phyloP scores from a whole-genome alignment of 2,329 filamentous ascomycete species.

The Pseudogymnoascus sp. region DNA sequence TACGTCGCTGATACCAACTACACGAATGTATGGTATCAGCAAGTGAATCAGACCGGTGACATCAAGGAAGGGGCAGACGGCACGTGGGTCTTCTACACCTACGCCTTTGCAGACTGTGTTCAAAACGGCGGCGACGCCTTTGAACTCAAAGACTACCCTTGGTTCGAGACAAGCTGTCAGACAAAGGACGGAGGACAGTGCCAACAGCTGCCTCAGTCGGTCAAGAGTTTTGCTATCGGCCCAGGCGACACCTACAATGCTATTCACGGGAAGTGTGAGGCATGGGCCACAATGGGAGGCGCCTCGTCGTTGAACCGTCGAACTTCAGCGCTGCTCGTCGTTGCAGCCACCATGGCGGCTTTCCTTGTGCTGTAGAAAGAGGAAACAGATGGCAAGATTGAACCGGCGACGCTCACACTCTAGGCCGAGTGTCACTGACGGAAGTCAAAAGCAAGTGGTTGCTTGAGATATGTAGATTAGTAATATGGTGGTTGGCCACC shows the following conservation, averaged over 20 bases:
- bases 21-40: background rate
- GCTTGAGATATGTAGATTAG: no score
- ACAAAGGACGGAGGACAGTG: background rate
- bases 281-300: background rate
- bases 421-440: no score
- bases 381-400: background rate
- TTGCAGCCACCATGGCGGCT: background rate
- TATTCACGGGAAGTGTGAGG: background rate
- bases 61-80: background rate
- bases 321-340: background rate
- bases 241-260: background rate
- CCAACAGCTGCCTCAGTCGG: background rate
- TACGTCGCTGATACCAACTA: background rate
- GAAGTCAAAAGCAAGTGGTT: no score
- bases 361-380: background rate
- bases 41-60: background rate
- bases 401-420: no score
- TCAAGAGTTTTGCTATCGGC: background rate
- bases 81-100: background rate
- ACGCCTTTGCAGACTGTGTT: background rate
- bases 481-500: no score
- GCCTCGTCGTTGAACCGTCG: background rate
- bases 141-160: background rate
- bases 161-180: constrained; percentile 4
- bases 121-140: background rate